These are phyloP conservation scores for Hypomyces perniciosus DNA, from an alignment of 2,329 filamentous ascomycete species.

Conservation along the genomic window DNA sequence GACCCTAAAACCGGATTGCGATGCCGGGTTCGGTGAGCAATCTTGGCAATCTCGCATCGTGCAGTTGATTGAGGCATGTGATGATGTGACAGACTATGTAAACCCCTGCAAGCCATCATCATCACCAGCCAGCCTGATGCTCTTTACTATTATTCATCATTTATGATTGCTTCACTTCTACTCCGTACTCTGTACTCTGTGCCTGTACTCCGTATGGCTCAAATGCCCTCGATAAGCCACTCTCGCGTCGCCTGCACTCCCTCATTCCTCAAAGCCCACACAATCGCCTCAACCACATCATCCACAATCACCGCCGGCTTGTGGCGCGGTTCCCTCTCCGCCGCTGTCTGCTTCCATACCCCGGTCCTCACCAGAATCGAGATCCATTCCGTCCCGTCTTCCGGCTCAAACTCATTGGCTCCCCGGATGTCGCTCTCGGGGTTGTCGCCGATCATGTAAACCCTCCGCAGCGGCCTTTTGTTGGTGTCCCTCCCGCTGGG, in stretches of 20 bases:
- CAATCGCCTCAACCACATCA: constrained; percentile 70
- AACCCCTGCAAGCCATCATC: no score
- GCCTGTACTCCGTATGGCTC: no score
- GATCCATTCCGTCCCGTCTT: constrained; percentile 65
- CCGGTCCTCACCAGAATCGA: constrained; percentile 76
- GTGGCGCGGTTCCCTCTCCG: constrained; percentile 46
- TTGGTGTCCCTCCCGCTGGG: constrained; percentile 21
- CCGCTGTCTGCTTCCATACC: constrained; percentile 52
- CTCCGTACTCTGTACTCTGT: no score
- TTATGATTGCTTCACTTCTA: no score
- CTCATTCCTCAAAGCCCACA: constrained; percentile 64
- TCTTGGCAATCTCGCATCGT: no score
- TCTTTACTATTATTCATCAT: no score
- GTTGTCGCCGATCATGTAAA: constrained; percentile 95
- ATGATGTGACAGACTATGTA: no score
- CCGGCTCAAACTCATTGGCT: constrained; percentile 68
- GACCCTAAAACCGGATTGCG: no score
- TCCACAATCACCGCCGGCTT: constrained; percentile 61
- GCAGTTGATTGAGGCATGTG: no score
- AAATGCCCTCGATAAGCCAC: constrained; percentile 19
- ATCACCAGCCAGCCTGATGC: no score
- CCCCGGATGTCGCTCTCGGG: constrained; percentile 86
- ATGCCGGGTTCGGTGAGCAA: no score
- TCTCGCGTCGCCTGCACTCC: constrained; percentile 32
- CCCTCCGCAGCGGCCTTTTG: constrained; percentile 61